A percentile compares a stretch with the other conserved stretches of the same genome.
phyloP scores from a whole-genome alignment of 2,329 filamentous ascomycete genomes.

The Fusarium papillatum region DNA sequence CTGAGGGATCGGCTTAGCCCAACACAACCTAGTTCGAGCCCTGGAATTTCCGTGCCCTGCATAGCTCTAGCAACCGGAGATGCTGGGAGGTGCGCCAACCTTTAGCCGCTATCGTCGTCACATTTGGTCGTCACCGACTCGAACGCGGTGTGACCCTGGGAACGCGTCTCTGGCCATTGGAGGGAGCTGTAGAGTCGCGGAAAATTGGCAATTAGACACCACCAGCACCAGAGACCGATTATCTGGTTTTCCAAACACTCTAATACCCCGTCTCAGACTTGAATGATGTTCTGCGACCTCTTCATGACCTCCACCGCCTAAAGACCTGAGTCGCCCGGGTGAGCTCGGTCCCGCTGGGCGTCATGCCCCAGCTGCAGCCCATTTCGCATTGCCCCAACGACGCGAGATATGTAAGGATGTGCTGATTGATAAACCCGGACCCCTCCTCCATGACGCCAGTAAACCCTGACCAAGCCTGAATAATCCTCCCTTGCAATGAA shows the following conservation, averaged over 20 bases:
- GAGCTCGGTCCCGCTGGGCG: conserved; percentile 23
- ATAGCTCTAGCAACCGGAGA: not conserved
- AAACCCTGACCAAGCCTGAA: conserved; percentile 42
- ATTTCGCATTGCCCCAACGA: conserved; percentile 40
- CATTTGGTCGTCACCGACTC: conserved; percentile 7
- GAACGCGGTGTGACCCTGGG: conserved; percentile 24
- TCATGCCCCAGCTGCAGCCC: conserved; percentile 29
- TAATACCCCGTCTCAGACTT: conserved; percentile 23
- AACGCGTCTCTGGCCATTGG: conserved; percentile 19
- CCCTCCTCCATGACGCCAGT: conserved; percentile 32
- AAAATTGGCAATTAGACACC: conserved; percentile 6
- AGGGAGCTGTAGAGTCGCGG: not conserved
- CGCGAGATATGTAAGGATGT: conserved; percentile 39
- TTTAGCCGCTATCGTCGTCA: conserved; percentile 28
- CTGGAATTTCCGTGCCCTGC: not conserved
- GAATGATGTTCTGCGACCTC: conserved; percentile 3
- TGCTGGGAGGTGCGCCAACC: conserved; percentile 7
- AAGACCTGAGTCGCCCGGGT: conserved; percentile 3
- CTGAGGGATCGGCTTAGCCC: conserved; percentile 23
- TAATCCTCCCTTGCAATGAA: conserved; percentile 31
- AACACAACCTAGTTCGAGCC: not conserved
- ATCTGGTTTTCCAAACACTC: not conserved
- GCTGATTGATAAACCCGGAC: conserved; percentile 49
- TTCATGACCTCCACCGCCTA: conserved; percentile 39
- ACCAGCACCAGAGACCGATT: not conserved